Evolutionary conservation across 2,329 filamentous ascomycete genomes (phyloP), one percentile per base, ranked within the genome.

Genomic region (Trichoderma polysporum): DNA sequence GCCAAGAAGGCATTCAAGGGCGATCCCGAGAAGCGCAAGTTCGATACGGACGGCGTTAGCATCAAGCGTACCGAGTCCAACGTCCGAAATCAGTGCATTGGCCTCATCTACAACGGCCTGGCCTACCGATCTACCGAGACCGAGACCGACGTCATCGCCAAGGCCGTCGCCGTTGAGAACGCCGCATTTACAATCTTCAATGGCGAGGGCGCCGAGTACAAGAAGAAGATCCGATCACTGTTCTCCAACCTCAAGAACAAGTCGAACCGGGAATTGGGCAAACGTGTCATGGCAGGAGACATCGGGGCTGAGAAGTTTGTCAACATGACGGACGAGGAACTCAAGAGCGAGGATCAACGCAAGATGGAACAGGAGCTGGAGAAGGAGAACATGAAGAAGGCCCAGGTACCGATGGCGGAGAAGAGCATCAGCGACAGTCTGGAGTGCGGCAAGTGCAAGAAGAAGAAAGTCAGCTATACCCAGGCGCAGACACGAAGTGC

Each of bases 241-340:
- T 98, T 93, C 81, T 89, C 94, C 77, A 98, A 98, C 76, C 87
- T 99, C 73, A 98, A 97, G 84, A 93, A 92, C 82, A 94, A 92
- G 80, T 90, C 89, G 70, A 98, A 98, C 80, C 84, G 87, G 41
- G 86, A 88, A 69, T 87, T 99, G 50, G 90, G 93, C 61, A 84
- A 84, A 69, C 88, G 89, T 70, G 91, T 99, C 71, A 84, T 97
- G 75, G 82, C 82, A 4, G 92, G 91, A 68, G 87, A 91, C 31
- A 91, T 98, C 68, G 71, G 85, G 0, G 82, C 93, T 0, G 86
- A 88, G 2, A 83, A 84, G 39, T 96, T 99, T 73, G 93, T 97
- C 66, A 82, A 83, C 74, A 97, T 99, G 95, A 87, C 88, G 9
- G 89, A 92, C 73, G 91, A 97, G 65, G 94, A 98, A 78, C 87